Evolutionary conservation across 2,329 filamentous ascomycete species (phyloP), one percentile per base, ranked within the genome.

Genomic region (Trichoderma aggressivum): DNA sequence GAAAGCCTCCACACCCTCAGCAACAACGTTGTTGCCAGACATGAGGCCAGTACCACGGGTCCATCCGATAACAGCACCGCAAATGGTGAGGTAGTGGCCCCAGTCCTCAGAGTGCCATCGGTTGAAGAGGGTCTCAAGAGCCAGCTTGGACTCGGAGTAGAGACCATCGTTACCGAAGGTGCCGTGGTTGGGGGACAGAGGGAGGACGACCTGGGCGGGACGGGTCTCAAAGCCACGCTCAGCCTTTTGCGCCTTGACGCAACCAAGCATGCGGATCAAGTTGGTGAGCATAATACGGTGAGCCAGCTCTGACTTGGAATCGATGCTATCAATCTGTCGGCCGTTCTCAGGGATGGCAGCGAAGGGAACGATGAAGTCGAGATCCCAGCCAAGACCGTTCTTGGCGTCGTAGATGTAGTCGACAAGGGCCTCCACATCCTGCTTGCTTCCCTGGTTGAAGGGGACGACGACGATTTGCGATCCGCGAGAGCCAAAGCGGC

Each of bases 241-340:
- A 32, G 91, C 87, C 87, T 99, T 99, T 81, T 98, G 92, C 7
- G 90, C 84, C 88, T 98, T 99, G 83, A 99, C 91, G 74, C 86
- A 90, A 76, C 96, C 96, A 69, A 99, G 87, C 72, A 99, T 91
- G 76, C 96, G 94, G 74, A 98, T 86, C 11, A 99, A 87, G 82
- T 99, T 99, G 78, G 96, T 99, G 81, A 99, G 86, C 96, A 99
- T 98, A 85, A 99, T 98, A 75, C 96, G 93, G 82, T 99, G 96
- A 75, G 96, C 96, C 74, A 99, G 90, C 85, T 99, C 96, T 16
- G 96, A 98, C 83, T 96, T 97, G 74, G 94, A 98, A 82, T 99
- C 97, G 74, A 99, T 94, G 80, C 87, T 91, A 80, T 99, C 96
- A 73, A 99, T 98, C 82, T 99, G 94, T 74, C 96, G 94, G 67